phyloP scores from a whole-genome alignment of 331 rosid genomes.

The Stylosanthes scabra region DNA sequence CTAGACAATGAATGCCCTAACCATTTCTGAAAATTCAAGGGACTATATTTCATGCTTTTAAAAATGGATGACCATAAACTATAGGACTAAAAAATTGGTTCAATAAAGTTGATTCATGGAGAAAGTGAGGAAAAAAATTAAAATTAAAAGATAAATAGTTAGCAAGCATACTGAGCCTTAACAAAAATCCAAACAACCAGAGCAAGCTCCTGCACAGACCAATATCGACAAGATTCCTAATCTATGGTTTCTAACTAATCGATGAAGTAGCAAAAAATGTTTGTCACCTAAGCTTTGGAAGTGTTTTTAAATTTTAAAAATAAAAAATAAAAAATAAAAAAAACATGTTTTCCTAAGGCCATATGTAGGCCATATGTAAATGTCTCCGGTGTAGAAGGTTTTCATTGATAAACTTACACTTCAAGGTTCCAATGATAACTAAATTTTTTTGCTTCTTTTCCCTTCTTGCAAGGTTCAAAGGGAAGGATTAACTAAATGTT shows the following conservation, averaged over 20 bases:
- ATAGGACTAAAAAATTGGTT: background rate
- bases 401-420: too few species aligned
- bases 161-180: background rate
- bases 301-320: too few species aligned
- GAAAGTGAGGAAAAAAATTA: too few species aligned
- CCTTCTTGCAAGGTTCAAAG: background rate
- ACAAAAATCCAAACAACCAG: background rate
- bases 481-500: background rate
- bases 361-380: too few species aligned
- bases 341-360: too few species aligned
- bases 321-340: too few species aligned
- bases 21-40: conserved; percentile 6
- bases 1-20: background rate
- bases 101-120: background rate
- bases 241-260: background rate
- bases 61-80: background rate
- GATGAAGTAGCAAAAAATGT: too few species aligned
- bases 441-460: too few species aligned
- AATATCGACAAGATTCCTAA: too few species aligned
- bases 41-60: background rate
- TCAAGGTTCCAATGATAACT: too few species aligned
- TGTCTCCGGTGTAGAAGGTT: too few species aligned
- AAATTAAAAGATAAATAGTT: background rate
- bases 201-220: too few species aligned
- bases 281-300: background rate